A percentile compares a stretch with the other conserved stretches of the same genome.
Evolutionary conservation across 176 grass and related monocot genomes (phyloP).

Genomic region (Puccinellia tenuiflora): DNA sequence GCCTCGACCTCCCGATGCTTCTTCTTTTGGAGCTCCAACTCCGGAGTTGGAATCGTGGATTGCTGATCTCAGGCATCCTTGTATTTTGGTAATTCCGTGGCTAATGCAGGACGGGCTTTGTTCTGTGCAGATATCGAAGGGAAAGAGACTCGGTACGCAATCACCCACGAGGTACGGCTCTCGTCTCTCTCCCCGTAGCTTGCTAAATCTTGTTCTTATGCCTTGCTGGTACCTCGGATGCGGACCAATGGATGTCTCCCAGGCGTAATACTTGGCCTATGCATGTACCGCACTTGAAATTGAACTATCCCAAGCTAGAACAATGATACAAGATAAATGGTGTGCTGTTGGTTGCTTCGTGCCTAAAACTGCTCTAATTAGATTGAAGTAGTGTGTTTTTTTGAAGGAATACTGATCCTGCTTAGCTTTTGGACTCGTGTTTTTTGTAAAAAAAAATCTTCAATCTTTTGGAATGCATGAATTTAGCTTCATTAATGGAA

Average conservation of each 20-base stretch:
- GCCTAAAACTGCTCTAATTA: not conserved
- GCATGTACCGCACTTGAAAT: no score
- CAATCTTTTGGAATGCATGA: not conserved
- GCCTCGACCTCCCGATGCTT: not conserved
- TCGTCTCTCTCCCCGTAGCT: not conserved
- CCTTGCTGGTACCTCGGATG: no score
- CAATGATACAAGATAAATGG: not conserved
- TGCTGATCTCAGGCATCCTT: not conserved
- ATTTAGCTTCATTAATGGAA: not conserved
- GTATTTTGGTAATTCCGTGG: not conserved
- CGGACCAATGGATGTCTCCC: not conserved
- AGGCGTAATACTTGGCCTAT: not conserved
- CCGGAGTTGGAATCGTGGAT: not conserved
- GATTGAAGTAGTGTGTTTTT: not conserved
- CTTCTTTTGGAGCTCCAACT: not conserved
- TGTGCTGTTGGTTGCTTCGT: not conserved
- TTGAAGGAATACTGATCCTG: not conserved
- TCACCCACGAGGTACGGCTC: conserved; percentile 45
- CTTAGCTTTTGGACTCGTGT: not conserved
- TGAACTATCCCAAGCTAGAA: not conserved
- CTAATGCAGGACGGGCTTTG: not conserved
- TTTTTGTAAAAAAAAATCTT: not conserved
- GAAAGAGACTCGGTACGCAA: conserved; percentile 53
- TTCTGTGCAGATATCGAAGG: conserved; percentile 49
- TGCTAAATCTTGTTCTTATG: not conserved